Evolutionary conservation across 805 yeast genomes (phyloP), one percentile per base, ranked within the genome.

Genomic region (Candida silvicultrix): DNA sequence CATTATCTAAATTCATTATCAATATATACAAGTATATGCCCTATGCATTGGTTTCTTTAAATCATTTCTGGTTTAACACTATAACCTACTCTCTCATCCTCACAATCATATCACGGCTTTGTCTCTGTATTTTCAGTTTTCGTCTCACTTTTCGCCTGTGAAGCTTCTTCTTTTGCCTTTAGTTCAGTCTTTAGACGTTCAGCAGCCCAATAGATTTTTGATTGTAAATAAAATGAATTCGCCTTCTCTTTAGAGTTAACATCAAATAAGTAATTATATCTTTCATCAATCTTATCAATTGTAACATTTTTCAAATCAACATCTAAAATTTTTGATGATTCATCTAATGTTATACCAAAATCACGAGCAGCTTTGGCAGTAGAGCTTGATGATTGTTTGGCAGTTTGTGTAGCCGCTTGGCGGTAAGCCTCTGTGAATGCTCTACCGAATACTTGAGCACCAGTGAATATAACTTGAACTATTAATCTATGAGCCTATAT

Each of bases 341-440:
- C 99, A 54, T 86, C 95, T 35, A 89, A 73, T 7, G 89, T 73
- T 41, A 94, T 80, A 34, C 96, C 98, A 49, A 88, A 80, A 28
- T 65, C 65, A 23, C 65, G 60, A n/a, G 39, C 39, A 14, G 76
- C 65, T 61, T 71, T 66, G 40, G 68, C 66, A 4, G 77, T 74
- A 38, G 73, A 68, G n/a, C 72, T 65, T 7, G 81, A 75, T 19
- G 85, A 72, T 54, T 80, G 80, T 25, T 87, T 77, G 2, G 92
- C 89, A n/a, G 95, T 81, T 45, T 90, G 90, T 44, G 92, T 87
- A 16, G 98, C 97, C 2, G 96, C 95, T 69, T 94, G 98, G 59
- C 83, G 85, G 74, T 92, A 94, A 0, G 99, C 98, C 64, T 89
- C 96, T n/a, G 89, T 76, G 64, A 94, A 94, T 0, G 99, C 99